Percentiles rank a stretch among this genome's conserved stretches.
These are phyloP conservation scores for Pseudocercospora eumusae DNA, from an alignment of 2,329 filamentous ascomycete genomes.

Conservation along the genomic window DNA sequence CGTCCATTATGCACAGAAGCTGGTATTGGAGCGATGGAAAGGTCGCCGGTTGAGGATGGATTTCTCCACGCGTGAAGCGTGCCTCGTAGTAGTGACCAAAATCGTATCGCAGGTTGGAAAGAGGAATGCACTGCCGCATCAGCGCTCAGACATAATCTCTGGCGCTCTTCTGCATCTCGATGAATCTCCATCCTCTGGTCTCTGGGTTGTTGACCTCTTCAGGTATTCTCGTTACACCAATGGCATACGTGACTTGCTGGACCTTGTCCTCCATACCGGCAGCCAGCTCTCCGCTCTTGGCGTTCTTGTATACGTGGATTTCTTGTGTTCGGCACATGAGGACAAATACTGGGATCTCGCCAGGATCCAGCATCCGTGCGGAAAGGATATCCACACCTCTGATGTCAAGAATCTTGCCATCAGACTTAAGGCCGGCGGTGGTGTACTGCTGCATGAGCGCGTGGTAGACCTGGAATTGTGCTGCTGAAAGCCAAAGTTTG, in stretches of 20 bases:
- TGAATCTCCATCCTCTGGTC: constrained; percentile 93
- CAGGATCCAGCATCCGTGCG: constrained; percentile 78
- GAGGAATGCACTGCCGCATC: background rate
- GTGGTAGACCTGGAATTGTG: constrained; percentile 94
- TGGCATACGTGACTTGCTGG: constrained; percentile 96
- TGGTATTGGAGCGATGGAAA: background rate
- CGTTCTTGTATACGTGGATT: constrained; percentile 93
- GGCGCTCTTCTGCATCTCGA: constrained; percentile 97
- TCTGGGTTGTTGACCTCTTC: constrained; percentile 97
- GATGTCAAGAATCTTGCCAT: constrained; percentile 93
- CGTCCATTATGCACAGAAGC: constrained; percentile 24
- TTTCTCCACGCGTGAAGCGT: background rate
- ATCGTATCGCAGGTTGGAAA: background rate
- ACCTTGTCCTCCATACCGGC: constrained; percentile 99
- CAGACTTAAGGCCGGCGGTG: constrained; percentile 86
- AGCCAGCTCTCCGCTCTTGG: constrained; percentile 83
- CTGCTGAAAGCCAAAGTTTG: constrained; percentile 92
- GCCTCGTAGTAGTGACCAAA: background rate
- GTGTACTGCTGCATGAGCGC: constrained; percentile 97
- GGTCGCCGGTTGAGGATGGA: background rate
- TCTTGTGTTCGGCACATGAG: constrained; percentile 96
- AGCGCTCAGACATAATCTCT: constrained; percentile 74
- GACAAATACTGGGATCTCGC: constrained; percentile 92
- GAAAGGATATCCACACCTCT: constrained; percentile 85
- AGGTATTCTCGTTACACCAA: constrained; percentile 87